phyloP scores from a whole-genome alignment of 768 basidiomycete genomes.

The Chalciporus chontae region DNA sequence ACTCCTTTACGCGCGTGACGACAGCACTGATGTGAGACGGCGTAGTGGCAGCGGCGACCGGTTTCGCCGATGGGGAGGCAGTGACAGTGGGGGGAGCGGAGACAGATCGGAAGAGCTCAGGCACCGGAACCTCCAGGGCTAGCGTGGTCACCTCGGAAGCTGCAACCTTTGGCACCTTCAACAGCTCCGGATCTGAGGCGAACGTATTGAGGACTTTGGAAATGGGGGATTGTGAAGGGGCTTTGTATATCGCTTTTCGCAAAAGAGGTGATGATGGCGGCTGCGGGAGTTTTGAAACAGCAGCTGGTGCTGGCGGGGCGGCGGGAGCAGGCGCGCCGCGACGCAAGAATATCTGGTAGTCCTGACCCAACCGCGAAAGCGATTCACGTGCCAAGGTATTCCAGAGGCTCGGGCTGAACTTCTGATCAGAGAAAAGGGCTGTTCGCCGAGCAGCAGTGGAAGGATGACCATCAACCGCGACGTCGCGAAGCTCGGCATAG shows the following conservation, averaged over 20 bases:
- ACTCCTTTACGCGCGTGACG: constrained; percentile 1
- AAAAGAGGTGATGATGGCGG: constrained; percentile 35
- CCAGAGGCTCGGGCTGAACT: constrained; percentile 64
- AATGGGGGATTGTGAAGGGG: constrained; percentile 45
- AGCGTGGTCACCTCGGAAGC: constrained; percentile 30
- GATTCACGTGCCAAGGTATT: constrained; percentile 52
- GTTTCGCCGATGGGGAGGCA: constrained; percentile 6
- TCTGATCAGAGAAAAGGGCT: constrained; percentile 66
- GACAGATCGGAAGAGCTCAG: constrained; percentile 48
- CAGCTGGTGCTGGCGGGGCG: constrained; percentile 18
- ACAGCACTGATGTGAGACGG: background rate
- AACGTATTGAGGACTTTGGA: constrained; percentile 52
- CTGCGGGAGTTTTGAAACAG: constrained; percentile 28
- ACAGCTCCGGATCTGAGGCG: constrained; percentile 56
- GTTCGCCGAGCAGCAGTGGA: constrained; percentile 44
- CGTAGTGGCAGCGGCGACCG: background rate
- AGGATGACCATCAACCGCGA: constrained; percentile 44
- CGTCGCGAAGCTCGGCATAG: constrained; percentile 54
- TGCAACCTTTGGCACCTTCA: constrained; percentile 47
- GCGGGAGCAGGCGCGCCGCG: constrained; percentile 42
- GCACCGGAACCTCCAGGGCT: constrained; percentile 34
- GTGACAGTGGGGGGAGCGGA: constrained; percentile 16
- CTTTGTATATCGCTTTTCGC: constrained; percentile 39
- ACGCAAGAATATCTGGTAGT: constrained; percentile 64
- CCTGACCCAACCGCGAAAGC: constrained; percentile 57